Percentiles rank a stretch among this genome's conserved stretches.
phyloP scores from a whole-genome alignment of 1,139 yeast genomes.

The Pichia sp. region DNA sequence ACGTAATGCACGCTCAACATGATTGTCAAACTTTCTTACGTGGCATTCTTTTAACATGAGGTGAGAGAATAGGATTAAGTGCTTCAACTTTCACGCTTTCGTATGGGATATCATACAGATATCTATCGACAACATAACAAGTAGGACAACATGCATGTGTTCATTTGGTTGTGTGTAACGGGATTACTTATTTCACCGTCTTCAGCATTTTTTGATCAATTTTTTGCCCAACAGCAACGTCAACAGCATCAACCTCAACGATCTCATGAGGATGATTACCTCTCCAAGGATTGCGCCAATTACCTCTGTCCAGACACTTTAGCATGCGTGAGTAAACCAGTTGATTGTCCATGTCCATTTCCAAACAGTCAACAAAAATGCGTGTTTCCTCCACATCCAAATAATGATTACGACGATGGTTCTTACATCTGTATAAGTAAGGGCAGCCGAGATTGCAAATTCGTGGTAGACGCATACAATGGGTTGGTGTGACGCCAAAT shows the following conservation, averaged over 20 bases:
- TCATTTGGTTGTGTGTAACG: background rate
- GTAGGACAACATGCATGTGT: background rate
- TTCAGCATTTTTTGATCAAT: slow-evolving; percentile 19
- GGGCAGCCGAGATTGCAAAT: slow-evolving; percentile 65
- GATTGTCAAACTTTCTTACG: background rate
- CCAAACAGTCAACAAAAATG: slow-evolving; percentile 84
- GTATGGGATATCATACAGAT: no score
- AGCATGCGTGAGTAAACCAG: slow-evolving; percentile 63
- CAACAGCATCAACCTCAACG: slow-evolving; percentile 34
- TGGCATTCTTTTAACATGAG: background rate
- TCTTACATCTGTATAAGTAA: slow-evolving; percentile 69
- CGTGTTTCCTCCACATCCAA: slow-evolving; percentile 44
- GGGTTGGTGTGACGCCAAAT: slow-evolving; percentile 33
- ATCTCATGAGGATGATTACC: slow-evolving; percentile 14
- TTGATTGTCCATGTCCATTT: slow-evolving; percentile 86
- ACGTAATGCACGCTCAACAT: background rate
- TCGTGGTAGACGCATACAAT: slow-evolving; percentile 53
- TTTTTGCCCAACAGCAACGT: slow-evolving; percentile 32
- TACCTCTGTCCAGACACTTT: slow-evolving; percentile 82
- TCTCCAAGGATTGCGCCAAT: slow-evolving; percentile 48
- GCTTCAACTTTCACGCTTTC: no score
- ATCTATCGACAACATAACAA: no score
- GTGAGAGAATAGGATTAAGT: background rate
- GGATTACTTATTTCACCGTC: slow-evolving; percentile 2
- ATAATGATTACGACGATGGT: slow-evolving; percentile 43